Evolutionary conservation across 305 asterid species (phyloP).

Genomic region (Fraxinus platypoda): DNA sequence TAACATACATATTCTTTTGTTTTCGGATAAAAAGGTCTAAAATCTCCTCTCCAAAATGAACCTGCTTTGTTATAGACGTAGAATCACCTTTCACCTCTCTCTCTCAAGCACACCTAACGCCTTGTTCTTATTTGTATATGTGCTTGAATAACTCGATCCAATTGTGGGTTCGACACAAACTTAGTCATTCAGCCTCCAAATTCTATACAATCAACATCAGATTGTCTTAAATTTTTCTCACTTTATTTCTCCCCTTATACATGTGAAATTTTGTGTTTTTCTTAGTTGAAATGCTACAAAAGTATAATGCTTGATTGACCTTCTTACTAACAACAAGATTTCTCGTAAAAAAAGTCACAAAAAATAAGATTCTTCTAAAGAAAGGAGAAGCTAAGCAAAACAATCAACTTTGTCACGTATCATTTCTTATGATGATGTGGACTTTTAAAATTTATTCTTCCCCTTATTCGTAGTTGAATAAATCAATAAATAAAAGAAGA

Average conservation of each 20-base stretch:
- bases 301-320: background rate
- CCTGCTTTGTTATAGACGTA: background rate
- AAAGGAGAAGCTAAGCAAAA: too few species aligned
- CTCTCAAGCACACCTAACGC: background rate
- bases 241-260: too few species aligned
- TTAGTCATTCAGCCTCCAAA: background rate
- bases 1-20: too few species aligned
- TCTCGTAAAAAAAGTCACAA: too few species aligned
- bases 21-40: background rate
- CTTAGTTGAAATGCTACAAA: background rate
- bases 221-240: too few species aligned
- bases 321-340: too few species aligned
- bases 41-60: background rate
- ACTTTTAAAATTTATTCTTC: too few species aligned
- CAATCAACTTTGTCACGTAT: background rate
- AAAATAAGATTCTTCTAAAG: too few species aligned
- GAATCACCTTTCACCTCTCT: background rate
- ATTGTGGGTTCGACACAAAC: background rate
- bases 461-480: too few species aligned
- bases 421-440: background rate
- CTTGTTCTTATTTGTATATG: background rate
- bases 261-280: background rate
- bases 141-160: background rate
- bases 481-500: too few species aligned
- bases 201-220: background rate